These are phyloP conservation scores for Kwoniella mangroviensis DNA, from an alignment of 768 basidiomycete species.

Conservation along the genomic window DNA sequence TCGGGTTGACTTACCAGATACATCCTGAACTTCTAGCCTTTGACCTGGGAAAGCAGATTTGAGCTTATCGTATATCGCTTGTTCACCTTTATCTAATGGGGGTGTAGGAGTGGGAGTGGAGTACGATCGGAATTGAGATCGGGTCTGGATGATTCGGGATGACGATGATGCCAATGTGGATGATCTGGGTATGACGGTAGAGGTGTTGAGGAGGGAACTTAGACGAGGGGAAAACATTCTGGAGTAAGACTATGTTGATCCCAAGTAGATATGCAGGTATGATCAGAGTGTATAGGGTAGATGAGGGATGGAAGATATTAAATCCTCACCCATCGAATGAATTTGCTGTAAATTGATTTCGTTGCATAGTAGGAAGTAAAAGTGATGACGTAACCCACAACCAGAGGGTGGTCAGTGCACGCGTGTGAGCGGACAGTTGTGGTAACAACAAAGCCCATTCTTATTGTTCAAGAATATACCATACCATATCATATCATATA, in stretches of 20 bases:
- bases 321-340: not conserved
- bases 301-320: not conserved
- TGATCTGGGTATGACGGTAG: not conserved
- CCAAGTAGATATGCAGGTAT: not conserved
- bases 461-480: not conserved
- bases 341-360: not conserved
- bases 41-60: conserved; percentile 75
- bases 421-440: not conserved
- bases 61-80: conserved; percentile 73
- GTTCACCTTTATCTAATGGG: conserved; percentile 65
- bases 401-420: not conserved
- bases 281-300: not conserved
- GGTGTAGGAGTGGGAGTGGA: conserved; percentile 9
- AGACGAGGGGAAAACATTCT: not conserved
- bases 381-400: not conserved
- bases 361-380: not conserved
- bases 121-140: not conserved
- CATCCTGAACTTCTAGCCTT: conserved; percentile 83
- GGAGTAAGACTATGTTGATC: not conserved
- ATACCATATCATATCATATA: no score
- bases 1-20: conserved; percentile 71
- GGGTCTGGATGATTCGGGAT: not conserved
- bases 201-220: not conserved
- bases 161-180: not conserved
- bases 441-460: not conserved